A percentile compares a stretch with the other conserved stretches of the same genome.
phyloP scores from a whole-genome alignment of 2,329 filamentous ascomycete species.

The Pyrenochaeta sp. region DNA sequence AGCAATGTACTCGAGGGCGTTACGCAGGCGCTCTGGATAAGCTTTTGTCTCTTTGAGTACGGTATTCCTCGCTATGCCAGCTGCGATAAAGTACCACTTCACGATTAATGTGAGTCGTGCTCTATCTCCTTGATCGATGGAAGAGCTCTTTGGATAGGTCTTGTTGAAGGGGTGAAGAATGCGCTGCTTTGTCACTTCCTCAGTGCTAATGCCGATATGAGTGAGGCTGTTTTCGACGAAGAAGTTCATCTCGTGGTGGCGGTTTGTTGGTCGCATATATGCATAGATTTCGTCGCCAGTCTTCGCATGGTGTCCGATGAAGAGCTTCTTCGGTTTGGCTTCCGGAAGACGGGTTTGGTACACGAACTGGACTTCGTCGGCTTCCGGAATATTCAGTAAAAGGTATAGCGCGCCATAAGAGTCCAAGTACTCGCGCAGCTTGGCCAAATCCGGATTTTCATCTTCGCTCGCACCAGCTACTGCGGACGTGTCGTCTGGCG shows the following conservation, averaged over 20 bases:
- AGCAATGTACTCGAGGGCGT: constrained; percentile 7
- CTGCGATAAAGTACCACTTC: constrained; percentile 21
- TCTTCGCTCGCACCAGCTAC: neutral
- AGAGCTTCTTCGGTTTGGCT: constrained; percentile 13
- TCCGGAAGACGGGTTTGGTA: constrained; percentile 6
- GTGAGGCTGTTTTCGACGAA: neutral
- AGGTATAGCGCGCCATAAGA: constrained; percentile 5
- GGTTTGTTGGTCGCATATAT: constrained; percentile 4
- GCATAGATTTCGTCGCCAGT: constrained; percentile 14
- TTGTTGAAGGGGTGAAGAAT: constrained; percentile 20
- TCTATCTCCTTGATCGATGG: constrained; percentile 7
- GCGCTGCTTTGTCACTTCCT: constrained; percentile 8
- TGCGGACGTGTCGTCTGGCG: neutral
- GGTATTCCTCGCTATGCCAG: constrained; percentile 10
- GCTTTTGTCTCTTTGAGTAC: constrained; percentile 10
- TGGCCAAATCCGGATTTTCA: constrained; percentile 4
- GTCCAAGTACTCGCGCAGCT: constrained; percentile 5
- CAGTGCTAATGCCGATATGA: neutral
- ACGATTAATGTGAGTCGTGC: constrained; percentile 12
- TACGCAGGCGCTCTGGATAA: constrained; percentile 7
- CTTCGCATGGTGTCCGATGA: constrained; percentile 6
- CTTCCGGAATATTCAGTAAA: constrained; percentile 9
- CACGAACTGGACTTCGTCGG: constrained; percentile 5
- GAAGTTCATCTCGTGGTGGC: constrained; percentile 8
- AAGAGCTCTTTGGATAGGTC: constrained; percentile 6